Base-by-base conservation (phyloP, 495 filamentous ascomycete species). In the Corynascus novoguineensis region DNA sequence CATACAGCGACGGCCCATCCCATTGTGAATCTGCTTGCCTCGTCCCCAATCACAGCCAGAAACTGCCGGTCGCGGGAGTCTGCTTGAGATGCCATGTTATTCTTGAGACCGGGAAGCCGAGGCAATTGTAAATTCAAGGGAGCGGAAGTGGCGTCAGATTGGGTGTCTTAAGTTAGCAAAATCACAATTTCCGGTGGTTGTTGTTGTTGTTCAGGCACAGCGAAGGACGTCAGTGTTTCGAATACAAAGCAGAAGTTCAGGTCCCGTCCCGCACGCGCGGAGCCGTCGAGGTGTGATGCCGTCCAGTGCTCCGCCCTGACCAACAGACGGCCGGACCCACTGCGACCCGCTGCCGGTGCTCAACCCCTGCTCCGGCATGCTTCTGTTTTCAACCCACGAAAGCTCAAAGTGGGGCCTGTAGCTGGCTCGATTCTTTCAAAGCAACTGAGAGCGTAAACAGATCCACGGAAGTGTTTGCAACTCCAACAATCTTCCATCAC, bases 1-100 rank as follows among this genome's bases (percentile, higher is more conserved):
- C 61, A n/a, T 58, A 34, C 1, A 34, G 5, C 3, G 14, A 1
- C 12, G 14, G 35, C 3, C 60, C 41, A 21, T 31, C 21, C 31
- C 21, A 28, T n/a, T n/a, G n/a, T n/a, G 25, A 5, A 27, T 22
- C 45, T 22, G 51, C 71, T 72, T 69, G 95, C 93, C 85, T 97
- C 93, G 73, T 99, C 95, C 34, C 92, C 92, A 64, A 99, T 97
- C 28, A 97, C 92, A 47, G 93, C 95, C 49, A 97, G 82, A 75
- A 99, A 96, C 71, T 97, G 87, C 61, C 95, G 83, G 73, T 97
- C 89, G 76, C 96, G 88, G 73, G 84, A 87, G 48, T 81, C 78
- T 41, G 82, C 79, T 19, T 83, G 71, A 27, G 81, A 75, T 59
- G 81, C 69, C 68, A 84, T 82, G 24, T 17, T 50, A 35, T 17